phyloP scores from a whole-genome alignment of 2,329 filamentous ascomycete species.

The Alternaria consortialis region DNA sequence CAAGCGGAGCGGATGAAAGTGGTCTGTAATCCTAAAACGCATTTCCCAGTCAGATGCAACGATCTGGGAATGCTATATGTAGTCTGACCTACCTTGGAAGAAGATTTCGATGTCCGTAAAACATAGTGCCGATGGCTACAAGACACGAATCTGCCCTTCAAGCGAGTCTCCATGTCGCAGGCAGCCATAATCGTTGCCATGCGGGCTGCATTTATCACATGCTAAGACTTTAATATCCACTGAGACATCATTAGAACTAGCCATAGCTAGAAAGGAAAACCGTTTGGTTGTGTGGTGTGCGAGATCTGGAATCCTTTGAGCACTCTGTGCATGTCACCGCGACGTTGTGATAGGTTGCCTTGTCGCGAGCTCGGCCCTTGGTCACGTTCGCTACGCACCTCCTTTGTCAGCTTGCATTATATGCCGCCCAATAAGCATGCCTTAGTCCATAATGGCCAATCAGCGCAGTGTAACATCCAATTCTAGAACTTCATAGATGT shows the following conservation, averaged over 20 bases:
- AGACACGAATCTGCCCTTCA: conserved; percentile 13
- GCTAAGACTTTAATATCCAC: conserved; percentile 13
- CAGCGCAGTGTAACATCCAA: conserved; percentile 1
- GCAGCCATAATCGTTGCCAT: conserved; percentile 10
- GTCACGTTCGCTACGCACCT: conserved; percentile 6
- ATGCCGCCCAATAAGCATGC: conserved; percentile 5
- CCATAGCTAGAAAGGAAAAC: conserved; percentile 3
- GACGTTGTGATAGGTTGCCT: conserved; percentile 3
- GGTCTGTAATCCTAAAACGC: conserved; percentile 8
- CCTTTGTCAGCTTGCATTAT: conserved; percentile 5
- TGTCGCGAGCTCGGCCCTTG: conserved; percentile 1
- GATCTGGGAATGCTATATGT: background rate
- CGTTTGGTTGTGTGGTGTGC: conserved; percentile 5
- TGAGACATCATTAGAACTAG: conserved; percentile 7
- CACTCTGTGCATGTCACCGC: conserved; percentile 5
- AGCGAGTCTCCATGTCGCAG: conserved; percentile 13
- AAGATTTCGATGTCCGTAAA: conserved; percentile 14
- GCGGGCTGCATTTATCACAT: conserved; percentile 16
- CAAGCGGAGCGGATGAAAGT: conserved; percentile 7
- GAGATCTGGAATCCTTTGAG: conserved; percentile 7
- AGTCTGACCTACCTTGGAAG: conserved; percentile 9
- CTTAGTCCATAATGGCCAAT: conserved; percentile 1
- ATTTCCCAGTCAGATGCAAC: conserved; percentile 6
- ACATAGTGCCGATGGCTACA: conserved; percentile 3
- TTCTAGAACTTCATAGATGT: background rate